Base-by-base conservation (phyloP, 805 yeast genomes). In the Grigorovia transvaalensis region DNA sequence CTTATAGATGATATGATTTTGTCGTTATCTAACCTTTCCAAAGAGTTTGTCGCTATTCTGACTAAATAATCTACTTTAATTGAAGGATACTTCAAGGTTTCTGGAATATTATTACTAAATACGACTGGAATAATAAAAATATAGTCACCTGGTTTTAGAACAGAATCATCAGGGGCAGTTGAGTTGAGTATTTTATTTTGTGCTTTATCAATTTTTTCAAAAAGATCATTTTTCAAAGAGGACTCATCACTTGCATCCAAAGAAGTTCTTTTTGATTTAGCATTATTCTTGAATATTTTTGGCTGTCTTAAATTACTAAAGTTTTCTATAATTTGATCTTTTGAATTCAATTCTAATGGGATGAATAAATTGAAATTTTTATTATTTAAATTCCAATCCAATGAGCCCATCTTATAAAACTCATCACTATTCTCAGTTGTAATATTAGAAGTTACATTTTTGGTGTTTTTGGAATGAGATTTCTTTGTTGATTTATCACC, bases 101-200 rank as follows among this genome's bases (percentile, higher is more conserved):
- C 87, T 0, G 91, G 86, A 1, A 83, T 76, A 51, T 74, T 75
- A 27, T 78, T 72, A 0, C 88, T 84, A 50, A 84, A 75, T 6
- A 79, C 65, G 0, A 81, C 69, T 0, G 93, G 91, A 6, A 85
- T 63, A 18, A 82, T 63, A 59, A 83, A 85, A 2, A 85, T 76
- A 60, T 85, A 85, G 57, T 82, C 77, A 20, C 95, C 95, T 1
- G 90, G 79, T 55, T 76, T 76, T 55, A 65, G 64, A 15, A 44
- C 33, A 11, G 18, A 45, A 40, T 23, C 23, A 4, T 35, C 45
- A 23, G 27, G 27, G 27, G 6, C 27, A 23, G 3, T 23, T 23
- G 27, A 23, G 41, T 45, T 27, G 15, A 15, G 4, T 7, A 15
- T 7, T 13, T 40, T 51, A 15, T 47, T 46, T 9, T 49, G 46